These are phyloP conservation scores for Clonostachys solani DNA, from an alignment of 2,329 filamentous ascomycete genomes.

Conservation along the genomic window DNA sequence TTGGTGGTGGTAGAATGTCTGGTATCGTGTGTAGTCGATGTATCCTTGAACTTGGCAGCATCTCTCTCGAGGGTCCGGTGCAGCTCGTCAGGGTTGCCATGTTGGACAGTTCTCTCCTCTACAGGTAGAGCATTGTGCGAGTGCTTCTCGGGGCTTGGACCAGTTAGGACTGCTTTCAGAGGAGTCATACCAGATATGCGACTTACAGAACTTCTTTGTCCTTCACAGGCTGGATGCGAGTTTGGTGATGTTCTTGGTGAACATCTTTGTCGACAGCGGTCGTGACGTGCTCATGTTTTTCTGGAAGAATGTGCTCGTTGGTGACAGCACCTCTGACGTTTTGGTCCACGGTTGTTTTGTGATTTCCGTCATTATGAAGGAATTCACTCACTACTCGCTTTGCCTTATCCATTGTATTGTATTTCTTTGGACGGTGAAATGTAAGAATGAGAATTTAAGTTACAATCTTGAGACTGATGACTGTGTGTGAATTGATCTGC, in stretches of 20 bases:
- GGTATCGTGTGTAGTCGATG: constrained; percentile 17
- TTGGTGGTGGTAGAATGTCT: constrained; percentile 16
- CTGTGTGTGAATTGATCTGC: not conserved
- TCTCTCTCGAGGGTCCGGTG: constrained; percentile 46
- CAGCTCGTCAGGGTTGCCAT: constrained; percentile 49
- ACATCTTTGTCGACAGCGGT: constrained; percentile 65
- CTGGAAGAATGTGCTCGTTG: constrained; percentile 55
- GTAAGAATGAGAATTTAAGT: not conserved
- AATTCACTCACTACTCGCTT: constrained; percentile 59
- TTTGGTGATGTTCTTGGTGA: constrained; percentile 71
- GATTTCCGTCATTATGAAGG: constrained; percentile 56
- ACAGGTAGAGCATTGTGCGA: constrained; percentile 52
- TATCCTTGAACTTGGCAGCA: constrained; percentile 23
- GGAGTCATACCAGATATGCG: constrained; percentile 3
- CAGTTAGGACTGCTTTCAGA: not conserved
- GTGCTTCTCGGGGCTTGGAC: constrained; percentile 53
- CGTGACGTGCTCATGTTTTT: constrained; percentile 56
- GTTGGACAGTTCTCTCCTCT: constrained; percentile 57
- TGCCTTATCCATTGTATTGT: constrained; percentile 54
- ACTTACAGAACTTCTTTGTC: constrained; percentile 35
- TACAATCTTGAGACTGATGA: no score
- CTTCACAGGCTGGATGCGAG: constrained; percentile 59
- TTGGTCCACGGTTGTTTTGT: constrained; percentile 69
- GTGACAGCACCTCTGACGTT: constrained; percentile 55
- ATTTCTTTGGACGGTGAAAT: not conserved